Conservation (phyloP, 352 stramenopile genomes). For the Globisporangium camurandrum region DNA sequence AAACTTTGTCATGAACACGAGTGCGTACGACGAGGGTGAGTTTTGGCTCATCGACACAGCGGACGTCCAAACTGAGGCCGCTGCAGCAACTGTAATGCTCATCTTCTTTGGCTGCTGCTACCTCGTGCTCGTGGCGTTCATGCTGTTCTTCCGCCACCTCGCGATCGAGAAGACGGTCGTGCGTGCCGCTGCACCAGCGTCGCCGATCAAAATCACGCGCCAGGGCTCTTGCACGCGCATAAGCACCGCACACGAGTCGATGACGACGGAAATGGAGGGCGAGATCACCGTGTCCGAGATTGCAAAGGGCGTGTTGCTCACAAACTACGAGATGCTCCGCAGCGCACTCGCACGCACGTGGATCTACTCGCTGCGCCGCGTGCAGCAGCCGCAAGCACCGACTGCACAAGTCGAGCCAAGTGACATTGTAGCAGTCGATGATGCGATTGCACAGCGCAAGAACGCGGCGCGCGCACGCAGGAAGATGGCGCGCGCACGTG, state of each 20-base stretch:
- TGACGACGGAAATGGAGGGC: slow-evolving; percentile 1
- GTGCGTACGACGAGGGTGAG: slow-evolving; percentile 11
- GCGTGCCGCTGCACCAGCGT: not conserved
- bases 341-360: not conserved
- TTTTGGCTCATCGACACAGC: slow-evolving; percentile 8
- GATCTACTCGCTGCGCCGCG: not conserved
- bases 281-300: slow-evolving; percentile 12
- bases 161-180: slow-evolving; percentile 11
- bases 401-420: not conserved
- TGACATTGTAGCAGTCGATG: not conserved
- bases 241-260: slow-evolving; percentile 1
- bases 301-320: slow-evolving; percentile 8
- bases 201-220: not conserved
- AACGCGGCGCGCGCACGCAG: not conserved
- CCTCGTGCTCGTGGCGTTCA: slow-evolving; percentile 6
- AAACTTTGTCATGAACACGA: slow-evolving; percentile 15
- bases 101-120: slow-evolving; percentile 8
- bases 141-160: slow-evolving; percentile 15
- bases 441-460: not conserved
- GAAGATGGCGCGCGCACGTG: slow-evolving; percentile 7
- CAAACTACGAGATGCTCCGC: slow-evolving; percentile 7
- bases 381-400: not conserved
- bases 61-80: no score
- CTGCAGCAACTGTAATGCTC: slow-evolving; percentile 6
- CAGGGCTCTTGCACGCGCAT: not conserved